Evolutionary conservation across 1,284 basidiomycete genomes (phyloP).

Genomic region (Vanrija sp.): DNA sequence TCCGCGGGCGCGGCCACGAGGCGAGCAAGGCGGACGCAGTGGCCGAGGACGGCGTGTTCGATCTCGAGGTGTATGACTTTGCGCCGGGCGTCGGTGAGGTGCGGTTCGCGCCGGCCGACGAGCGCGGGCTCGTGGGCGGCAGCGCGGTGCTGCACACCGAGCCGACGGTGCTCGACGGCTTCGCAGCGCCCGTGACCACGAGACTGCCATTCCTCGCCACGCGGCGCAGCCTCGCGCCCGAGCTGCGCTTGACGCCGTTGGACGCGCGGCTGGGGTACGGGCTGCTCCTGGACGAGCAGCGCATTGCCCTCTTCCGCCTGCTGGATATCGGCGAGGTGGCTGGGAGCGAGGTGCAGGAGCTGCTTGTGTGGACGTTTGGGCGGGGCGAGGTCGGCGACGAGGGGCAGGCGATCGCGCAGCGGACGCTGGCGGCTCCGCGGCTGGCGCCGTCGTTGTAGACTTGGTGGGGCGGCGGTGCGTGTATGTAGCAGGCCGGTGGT

Average conservation of each 20-base stretch:
- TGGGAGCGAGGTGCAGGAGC: too few relatives aligned
- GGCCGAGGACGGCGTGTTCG: not conserved
- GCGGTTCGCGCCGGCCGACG: not conserved
- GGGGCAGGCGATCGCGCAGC: too few relatives aligned
- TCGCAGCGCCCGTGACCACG: slow-evolving; percentile 28
- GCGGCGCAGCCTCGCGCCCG: slow-evolving; percentile 13
- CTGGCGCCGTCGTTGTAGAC: too few relatives aligned
- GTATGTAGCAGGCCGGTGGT: too few relatives aligned
- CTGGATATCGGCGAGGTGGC: not conserved
- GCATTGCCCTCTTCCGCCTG: slow-evolving; percentile 26
- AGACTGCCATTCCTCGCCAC: slow-evolving; percentile 29
- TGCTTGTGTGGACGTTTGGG: too few relatives aligned
- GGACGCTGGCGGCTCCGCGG: too few relatives aligned
- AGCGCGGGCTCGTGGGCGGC: not conserved
- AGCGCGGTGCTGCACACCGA: not conserved
- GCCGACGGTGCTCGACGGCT: slow-evolving; percentile 16
- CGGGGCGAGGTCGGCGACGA: too few relatives aligned
- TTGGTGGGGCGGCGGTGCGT: too few relatives aligned
- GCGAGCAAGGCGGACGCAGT: too few relatives aligned
- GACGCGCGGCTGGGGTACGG: slow-evolving; percentile 25
- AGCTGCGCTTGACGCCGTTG: too few relatives aligned
- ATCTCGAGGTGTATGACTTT: not conserved
- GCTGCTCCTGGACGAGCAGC: slow-evolving; percentile 46
- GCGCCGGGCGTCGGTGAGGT: not conserved
- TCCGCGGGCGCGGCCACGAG: too few relatives aligned